Evolutionary conservation across 2,329 filamentous ascomycete genomes (phyloP).

Genomic region (Fusarium sp.): DNA sequence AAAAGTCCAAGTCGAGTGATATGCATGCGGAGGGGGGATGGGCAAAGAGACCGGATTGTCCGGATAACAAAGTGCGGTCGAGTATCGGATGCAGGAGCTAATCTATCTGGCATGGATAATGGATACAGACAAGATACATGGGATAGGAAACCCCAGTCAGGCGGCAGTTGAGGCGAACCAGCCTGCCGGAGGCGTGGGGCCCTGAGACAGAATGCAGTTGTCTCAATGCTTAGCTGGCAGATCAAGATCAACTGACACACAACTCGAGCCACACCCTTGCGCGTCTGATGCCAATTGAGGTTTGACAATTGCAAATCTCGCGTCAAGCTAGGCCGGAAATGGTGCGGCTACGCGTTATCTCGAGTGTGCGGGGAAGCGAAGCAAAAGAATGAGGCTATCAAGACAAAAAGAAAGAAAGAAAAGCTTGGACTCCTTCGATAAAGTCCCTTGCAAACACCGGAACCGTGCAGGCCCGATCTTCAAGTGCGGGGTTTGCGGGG

Average conservation of each 20-base stretch:
- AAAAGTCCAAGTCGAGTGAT: not conserved
- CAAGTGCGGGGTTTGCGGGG: conserved; percentile 27
- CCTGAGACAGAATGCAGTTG: not conserved
- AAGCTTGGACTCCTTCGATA: not conserved
- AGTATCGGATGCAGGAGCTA: not conserved
- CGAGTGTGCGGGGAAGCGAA: conserved; percentile 27
- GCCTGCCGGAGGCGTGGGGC: not conserved
- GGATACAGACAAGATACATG: not conserved
- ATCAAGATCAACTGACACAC: not conserved
- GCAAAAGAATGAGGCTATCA: not conserved
- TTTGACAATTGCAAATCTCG: conserved; percentile 32
- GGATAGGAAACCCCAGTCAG: not conserved
- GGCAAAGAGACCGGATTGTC: conserved; percentile 1
- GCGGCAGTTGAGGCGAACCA: conserved; percentile 1
- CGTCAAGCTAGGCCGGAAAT: conserved; percentile 26
- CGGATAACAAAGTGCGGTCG: conserved; percentile 3
- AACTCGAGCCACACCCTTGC: conserved; percentile 9
- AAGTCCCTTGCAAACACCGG: not conserved
- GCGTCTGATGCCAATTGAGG: conserved; percentile 30
- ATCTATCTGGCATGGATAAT: not conserved
- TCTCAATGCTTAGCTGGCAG: conserved; percentile 1
- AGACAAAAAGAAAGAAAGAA: not conserved
- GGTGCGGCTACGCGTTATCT: conserved; percentile 26
- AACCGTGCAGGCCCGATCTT: not conserved
- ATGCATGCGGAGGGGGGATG: not conserved